Conservation (phyloP, 75 land plant genomes). For the Ceratopteris richardii region DNA sequence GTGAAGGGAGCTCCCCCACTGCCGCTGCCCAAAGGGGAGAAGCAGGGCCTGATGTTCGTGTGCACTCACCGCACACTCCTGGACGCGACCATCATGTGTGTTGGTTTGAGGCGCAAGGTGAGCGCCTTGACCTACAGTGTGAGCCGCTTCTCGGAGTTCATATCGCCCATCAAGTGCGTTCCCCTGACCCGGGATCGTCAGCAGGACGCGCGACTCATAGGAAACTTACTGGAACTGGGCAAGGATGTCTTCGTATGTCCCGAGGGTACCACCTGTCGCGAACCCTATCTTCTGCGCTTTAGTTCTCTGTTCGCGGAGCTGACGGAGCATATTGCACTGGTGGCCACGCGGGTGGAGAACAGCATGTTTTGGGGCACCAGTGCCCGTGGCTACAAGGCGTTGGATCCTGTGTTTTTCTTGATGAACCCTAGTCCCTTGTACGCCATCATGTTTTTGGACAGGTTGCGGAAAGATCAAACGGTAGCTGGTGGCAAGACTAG, state of each 20-base stretch:
- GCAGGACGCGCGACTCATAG: constrained; percentile 13
- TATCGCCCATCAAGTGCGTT: constrained; percentile 20
- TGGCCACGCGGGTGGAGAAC: constrained; percentile 8
- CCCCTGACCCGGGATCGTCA: constrained; percentile 15
- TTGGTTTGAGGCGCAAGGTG: constrained; percentile 4
- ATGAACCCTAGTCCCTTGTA: constrained; percentile 23
- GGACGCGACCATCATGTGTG: constrained; percentile 14
- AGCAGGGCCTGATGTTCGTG: constrained; percentile 18
- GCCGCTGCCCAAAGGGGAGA: neutral
- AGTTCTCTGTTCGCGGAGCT: constrained; percentile 27
- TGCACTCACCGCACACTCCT: constrained; percentile 20
- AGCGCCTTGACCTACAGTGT: constrained; percentile 16
- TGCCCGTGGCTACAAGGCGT: constrained; percentile 20
- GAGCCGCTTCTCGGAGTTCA: constrained; percentile 14
- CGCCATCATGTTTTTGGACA: constrained; percentile 13
- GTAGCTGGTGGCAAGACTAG: constrained; percentile 4
- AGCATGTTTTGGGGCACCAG: constrained; percentile 19
- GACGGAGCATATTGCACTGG: constrained; percentile 17
- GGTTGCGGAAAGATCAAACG: neutral
- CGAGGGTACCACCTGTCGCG: constrained; percentile 29
- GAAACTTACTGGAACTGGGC: constrained; percentile 3
- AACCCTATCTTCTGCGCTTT: constrained; percentile 26
- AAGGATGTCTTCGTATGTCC: constrained; percentile 25
- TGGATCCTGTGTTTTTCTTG: constrained; percentile 24
- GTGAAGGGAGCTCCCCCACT: constrained; percentile 16